Conservation (phyloP, 768 basidiomycete species). For the Leccinum imitatum region DNA sequence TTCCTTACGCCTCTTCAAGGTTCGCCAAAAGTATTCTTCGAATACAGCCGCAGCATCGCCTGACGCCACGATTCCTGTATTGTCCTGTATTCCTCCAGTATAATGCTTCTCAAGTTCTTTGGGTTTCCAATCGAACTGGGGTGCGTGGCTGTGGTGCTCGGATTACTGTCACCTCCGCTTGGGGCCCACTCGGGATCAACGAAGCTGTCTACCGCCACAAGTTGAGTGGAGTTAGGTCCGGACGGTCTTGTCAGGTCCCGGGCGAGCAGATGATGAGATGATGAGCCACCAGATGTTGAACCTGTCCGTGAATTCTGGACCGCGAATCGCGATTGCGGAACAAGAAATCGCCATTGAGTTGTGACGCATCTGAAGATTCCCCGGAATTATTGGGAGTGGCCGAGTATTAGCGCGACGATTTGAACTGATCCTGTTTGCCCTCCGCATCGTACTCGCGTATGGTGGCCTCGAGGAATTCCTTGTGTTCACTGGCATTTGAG, state of each 20-base stretch:
- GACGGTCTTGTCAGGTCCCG: slow-evolving; percentile 28
- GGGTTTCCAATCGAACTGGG: slow-evolving; percentile 17
- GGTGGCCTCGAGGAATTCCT: slow-evolving; percentile 20
- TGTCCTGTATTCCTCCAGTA: slow-evolving; percentile 23
- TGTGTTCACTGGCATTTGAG: slow-evolving; percentile 38
- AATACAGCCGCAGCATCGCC: slow-evolving; percentile 21
- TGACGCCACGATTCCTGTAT: slow-evolving; percentile 27
- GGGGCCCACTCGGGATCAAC: slow-evolving; percentile 3
- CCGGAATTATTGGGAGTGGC: slow-evolving; percentile 50
- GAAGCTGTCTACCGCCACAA: slow-evolving; percentile 3
- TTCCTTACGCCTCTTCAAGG: slow-evolving; percentile 18
- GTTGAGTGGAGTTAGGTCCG: slow-evolving; percentile 15
- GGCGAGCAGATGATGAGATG: slow-evolving; percentile 32
- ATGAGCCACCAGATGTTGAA: slow-evolving; percentile 41
- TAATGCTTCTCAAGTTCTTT: slow-evolving; percentile 17
- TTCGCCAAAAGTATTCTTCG: slow-evolving; percentile 28
- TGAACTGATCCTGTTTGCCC: slow-evolving; percentile 14
- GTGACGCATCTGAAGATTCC: slow-evolving; percentile 25
- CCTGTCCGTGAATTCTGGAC: slow-evolving; percentile 19
- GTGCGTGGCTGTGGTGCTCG: slow-evolving; percentile 2
- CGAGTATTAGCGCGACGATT: slow-evolving; percentile 23
- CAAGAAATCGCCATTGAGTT: slow-evolving; percentile 8
- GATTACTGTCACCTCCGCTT: slow-evolving; percentile 4
- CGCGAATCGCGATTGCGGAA: slow-evolving; percentile 6
- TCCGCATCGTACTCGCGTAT: slow-evolving; percentile 28